Evolutionary conservation across 2,329 filamentous ascomycete species (phyloP), one percentile per base, ranked within the genome.

Genomic region (Pseudogymnoascus verrucosus): DNA sequence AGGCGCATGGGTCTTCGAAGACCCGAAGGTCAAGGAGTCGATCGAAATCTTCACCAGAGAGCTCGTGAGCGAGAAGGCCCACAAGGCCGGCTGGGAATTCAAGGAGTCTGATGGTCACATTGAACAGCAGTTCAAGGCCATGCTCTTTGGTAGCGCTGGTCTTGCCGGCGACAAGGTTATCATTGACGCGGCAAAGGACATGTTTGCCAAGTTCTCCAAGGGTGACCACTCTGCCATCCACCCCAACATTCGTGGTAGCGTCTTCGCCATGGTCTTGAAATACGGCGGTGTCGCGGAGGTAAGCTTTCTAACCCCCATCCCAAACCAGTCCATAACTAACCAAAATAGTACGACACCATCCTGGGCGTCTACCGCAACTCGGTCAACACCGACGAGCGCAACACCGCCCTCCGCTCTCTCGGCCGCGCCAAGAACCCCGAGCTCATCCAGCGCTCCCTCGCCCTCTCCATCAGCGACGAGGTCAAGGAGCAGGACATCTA

Each of bases 401-500:
- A 96, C 77, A 93, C 90, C 11, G 92, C 92, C 1, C 84, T 98
- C 65, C 90, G 93, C 70, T 85, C 84, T 34, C 83, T 98, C 21
- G 93, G 93, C 61, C 86, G 91, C 61, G 87, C 91, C 57, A 88
- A 88, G 73, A 83, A 89, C 64, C 87, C 90, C 1, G 85, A 88
- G 68, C 84, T 97, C 60, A 93, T 97, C 74, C 80, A 95, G 79
- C 85, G 86, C 66, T 93, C 92, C 2, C 82, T 98, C 12, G 83
- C 80, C 31, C 80, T 97, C 67, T 82, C 92, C 34, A 82, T 93
- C 64, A 86, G 86, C 74, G 85, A 88, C 66, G 89, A 96, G 69
- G 89, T 97, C 76, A 96, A 96, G 80, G 91, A 90, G 68, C 93
- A 97, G 76, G 93, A 98, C 75, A 87, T 97, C 68, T 97, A 96